These are phyloP conservation scores for Apiospora hydei DNA, from an alignment of 2,329 filamentous ascomycete species.

Conservation along the genomic window DNA sequence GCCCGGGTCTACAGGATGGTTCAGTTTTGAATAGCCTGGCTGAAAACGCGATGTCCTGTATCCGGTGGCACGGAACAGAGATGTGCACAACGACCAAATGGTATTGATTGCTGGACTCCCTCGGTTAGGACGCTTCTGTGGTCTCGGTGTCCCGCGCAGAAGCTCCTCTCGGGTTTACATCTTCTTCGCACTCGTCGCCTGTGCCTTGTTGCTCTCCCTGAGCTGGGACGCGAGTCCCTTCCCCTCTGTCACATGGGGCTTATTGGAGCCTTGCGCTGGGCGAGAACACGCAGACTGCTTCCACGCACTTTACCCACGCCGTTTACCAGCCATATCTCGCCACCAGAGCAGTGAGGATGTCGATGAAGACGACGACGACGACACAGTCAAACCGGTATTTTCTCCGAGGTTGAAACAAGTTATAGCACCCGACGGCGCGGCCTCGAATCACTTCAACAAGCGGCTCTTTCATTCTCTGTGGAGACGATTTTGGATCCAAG, in stretches of 20 bases:
- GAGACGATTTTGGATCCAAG: not conserved
- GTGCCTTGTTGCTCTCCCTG: slow-evolving; percentile 5
- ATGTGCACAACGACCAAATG: slow-evolving; percentile 11
- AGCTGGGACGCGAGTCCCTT: slow-evolving; percentile 1
- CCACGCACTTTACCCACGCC: not conserved
- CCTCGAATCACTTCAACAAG: not conserved
- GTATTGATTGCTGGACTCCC: slow-evolving; percentile 2
- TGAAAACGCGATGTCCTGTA: not conserved
- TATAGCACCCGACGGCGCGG: not conserved
- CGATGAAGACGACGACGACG: not conserved
- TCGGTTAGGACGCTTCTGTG: not conserved
- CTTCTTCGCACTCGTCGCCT: not conserved
- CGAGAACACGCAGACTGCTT: not conserved
- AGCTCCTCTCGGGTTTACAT: not conserved
- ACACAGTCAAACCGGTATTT: not conserved
- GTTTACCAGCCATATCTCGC: not conserved
- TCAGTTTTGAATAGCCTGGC: not conserved
- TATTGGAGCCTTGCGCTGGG: slow-evolving; percentile 1
- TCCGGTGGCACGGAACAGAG: not conserved
- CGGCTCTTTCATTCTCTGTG: not conserved
- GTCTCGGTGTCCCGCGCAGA: not conserved
- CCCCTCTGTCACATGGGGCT: not conserved
- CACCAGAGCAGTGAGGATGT: not conserved
- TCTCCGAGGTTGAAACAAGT: not conserved
- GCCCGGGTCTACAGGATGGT: not conserved